Base-by-base conservation (phyloP, 2,329 filamentous ascomycete species). In the Furcasterigmium furcatum region DNA sequence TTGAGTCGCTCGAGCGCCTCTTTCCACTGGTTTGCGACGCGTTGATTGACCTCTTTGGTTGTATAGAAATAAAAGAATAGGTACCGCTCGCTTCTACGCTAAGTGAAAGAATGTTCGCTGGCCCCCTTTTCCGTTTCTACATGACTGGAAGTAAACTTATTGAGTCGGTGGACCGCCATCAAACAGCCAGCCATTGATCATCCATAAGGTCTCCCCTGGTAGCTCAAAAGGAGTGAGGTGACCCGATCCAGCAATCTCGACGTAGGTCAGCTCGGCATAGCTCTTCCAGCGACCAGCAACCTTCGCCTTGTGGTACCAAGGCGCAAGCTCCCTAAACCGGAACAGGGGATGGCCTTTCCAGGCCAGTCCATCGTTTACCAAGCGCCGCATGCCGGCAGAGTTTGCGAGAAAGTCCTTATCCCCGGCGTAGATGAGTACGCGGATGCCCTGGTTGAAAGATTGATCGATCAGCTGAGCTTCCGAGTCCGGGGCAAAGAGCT, bases 1-100 rank as follows among this genome's bases (percentile, higher is more conserved):
- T 41, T 16, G 12, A 53, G 44, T 1, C 4, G 4, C 9, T 35
- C 46, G 22, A 45, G 9, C 5, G 38, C 29, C 9, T 18, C 20
- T 4, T 48, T 14, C 46, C 53, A 55, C 18, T 48, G 18, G 35
- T 20, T 10, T 27, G 41, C 46, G 13, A 43, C 24, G 16, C 25
- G 44, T 34, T 46, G 4, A 6, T 49, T 4, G 20, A 47, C 41
- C 4, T 51, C 40, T 18, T 45, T 47, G 3, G 46, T 47, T 5
- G 29, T 16, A 14, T 55, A 56, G 29, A 48, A 54, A n/a, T n/a
- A n/a, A n/a, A n/a, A n/a, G n/a, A n/a, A n/a, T n/a, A n/a, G n/a
- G n/a, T n/a, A n/a, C n/a, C n/a, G n/a, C n/a, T n/a, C n/a, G n/a
- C n/a, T n/a, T n/a, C n/a, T n/a, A n/a, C n/a, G n/a, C n/a, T n/a